phyloP scores from a whole-genome alignment of 345 rosid species.

The Carallia brachiata region DNA sequence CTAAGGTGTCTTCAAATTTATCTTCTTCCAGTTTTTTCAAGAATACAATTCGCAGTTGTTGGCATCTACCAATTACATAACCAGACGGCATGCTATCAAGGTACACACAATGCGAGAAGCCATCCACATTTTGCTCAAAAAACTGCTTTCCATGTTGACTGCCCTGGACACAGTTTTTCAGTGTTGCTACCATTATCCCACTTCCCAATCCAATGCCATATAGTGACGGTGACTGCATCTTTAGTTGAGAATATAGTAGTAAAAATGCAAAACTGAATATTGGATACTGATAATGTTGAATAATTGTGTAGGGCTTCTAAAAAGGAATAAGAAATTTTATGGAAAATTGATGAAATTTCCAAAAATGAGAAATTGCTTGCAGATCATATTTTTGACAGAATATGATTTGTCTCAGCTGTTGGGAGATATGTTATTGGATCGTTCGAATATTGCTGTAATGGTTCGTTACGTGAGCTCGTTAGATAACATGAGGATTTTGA shows the following conservation, averaged over 20 bases:
- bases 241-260: too few species aligned
- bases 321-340: too few species aligned
- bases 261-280: too few species aligned
- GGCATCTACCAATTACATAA: constrained; percentile 41
- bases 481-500: constrained; percentile 85
- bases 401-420: constrained; percentile 47
- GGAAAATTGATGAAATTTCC: too few species aligned
- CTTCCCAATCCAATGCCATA: too few species aligned
- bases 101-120: constrained; percentile 14
- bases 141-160: neutral
- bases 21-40: constrained; percentile 38
- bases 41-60: constrained; percentile 42
- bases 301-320: too few species aligned
- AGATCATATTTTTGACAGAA: neutral
- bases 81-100: constrained; percentile 50
- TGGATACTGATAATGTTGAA: too few species aligned
- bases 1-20: neutral
- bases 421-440: constrained; percentile 87
- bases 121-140: neutral
- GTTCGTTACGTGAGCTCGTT: constrained; percentile 77
- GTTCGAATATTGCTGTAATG: constrained; percentile 86
- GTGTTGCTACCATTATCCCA: too few species aligned
- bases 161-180: neutral
- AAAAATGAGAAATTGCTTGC: too few species aligned
- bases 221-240: too few species aligned